Evolutionary conservation across 805 yeast species (phyloP).

Genomic region (Diddensiella transvaalensis): DNA sequence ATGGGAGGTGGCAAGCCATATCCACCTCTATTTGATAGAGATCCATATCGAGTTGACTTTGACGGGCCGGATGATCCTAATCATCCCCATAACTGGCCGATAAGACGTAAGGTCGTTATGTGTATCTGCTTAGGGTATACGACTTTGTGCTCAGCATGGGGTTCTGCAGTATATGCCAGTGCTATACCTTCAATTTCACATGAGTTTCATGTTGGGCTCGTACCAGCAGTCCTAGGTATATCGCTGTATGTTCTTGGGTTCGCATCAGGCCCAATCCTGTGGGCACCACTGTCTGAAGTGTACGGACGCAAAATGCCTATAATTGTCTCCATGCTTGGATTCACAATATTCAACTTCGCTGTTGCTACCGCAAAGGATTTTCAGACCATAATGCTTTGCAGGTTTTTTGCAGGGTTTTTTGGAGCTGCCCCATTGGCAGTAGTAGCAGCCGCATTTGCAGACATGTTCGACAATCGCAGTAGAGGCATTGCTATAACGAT

Average conservation of each 20-base stretch:
- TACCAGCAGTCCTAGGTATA: slow-evolving; percentile 63
- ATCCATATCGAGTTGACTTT: slow-evolving; percentile 57
- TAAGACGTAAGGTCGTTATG: slow-evolving; percentile 36
- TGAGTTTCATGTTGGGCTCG: slow-evolving; percentile 50
- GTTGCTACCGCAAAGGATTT: slow-evolving; percentile 67
- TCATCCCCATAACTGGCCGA: slow-evolving; percentile 76
- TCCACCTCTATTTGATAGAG: slow-evolving; percentile 13
- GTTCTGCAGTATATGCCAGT: slow-evolving; percentile 67
- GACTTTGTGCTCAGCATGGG: slow-evolving; percentile 55
- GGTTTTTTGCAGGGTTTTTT: slow-evolving; percentile 71
- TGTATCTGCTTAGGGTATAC: slow-evolving; percentile 40
- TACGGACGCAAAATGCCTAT: slow-evolving; percentile 66
- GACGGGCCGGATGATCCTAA: slow-evolving; percentile 76
- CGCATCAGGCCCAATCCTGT: slow-evolving; percentile 78
- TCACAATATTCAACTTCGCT: slow-evolving; percentile 57
- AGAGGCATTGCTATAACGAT: slow-evolving; percentile 70
- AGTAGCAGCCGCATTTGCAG: slow-evolving; percentile 78
- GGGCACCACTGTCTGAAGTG: slow-evolving; percentile 75
- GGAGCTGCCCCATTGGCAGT: slow-evolving; percentile 82
- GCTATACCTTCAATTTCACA: slow-evolving; percentile 46
- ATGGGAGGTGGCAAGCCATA: slow-evolving; percentile 17
- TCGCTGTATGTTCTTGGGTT: slow-evolving; percentile 77
- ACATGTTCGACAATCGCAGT: slow-evolving; percentile 56
- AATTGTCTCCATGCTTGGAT: slow-evolving; percentile 49
- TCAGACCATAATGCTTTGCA: slow-evolving; percentile 67